A percentile compares a stretch with the other conserved stretches of the same genome.
These are phyloP conservation scores for Agaricus subrufescens DNA, from an alignment of 768 basidiomycete species.

Conservation along the genomic window DNA sequence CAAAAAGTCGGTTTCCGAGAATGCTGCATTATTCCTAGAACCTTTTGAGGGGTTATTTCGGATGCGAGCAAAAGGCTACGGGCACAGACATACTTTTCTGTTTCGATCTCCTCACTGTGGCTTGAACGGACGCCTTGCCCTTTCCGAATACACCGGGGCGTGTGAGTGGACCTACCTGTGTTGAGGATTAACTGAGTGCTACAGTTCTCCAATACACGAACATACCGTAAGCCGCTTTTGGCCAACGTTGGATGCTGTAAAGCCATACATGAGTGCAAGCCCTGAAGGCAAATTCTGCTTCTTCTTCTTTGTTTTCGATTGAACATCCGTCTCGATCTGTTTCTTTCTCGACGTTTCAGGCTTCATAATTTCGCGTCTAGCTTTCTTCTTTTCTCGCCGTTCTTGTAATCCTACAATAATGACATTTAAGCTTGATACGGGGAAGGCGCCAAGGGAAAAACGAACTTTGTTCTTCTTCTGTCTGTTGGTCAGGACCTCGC, in stretches of 20 bases:
- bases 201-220: neutral
- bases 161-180: slow-evolving; percentile 38
- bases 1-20: slow-evolving; percentile 47
- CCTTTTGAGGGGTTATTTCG: neutral
- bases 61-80: neutral
- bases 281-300: slow-evolving; percentile 38
- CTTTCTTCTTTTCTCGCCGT: slow-evolving; percentile 59
- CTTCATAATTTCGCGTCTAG: slow-evolving; percentile 50
- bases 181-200: neutral
- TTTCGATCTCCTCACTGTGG: slow-evolving; percentile 20
- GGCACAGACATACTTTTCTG: slow-evolving; percentile 20
- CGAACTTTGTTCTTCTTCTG: slow-evolving; percentile 21
- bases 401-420: slow-evolving; percentile 50
- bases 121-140: slow-evolving; percentile 55
- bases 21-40: slow-evolving; percentile 15
- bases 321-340: slow-evolving; percentile 12
- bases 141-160: slow-evolving; percentile 55
- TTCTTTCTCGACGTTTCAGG: slow-evolving; percentile 18
- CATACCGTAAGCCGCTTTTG: slow-evolving; percentile 56
- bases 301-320: slow-evolving; percentile 14
- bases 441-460: neutral
- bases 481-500: slow-evolving; percentile 6
- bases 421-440: neutral
- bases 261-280: slow-evolving; percentile 66
- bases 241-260: slow-evolving; percentile 58